phyloP scores from a whole-genome alignment of 768 basidiomycete species.

The Termitomyces sp. region DNA sequence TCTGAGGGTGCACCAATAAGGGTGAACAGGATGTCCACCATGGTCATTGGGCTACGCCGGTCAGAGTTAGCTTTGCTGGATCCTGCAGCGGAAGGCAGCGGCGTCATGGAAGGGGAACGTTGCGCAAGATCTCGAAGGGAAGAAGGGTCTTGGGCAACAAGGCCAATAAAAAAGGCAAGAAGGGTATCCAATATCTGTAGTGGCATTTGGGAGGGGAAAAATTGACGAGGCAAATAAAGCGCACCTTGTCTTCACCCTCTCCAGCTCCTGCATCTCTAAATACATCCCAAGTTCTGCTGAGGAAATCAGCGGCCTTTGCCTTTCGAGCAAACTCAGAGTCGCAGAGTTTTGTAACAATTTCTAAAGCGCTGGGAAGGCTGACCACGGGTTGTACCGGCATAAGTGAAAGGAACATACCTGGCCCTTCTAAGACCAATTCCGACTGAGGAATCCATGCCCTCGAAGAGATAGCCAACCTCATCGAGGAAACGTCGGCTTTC shows the following conservation, averaged over 20 bases:
- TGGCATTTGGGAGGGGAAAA: background rate
- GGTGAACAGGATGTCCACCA: slow-evolving; percentile 38
- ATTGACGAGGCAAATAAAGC: background rate
- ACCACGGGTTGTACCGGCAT: background rate
- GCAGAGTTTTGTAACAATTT: slow-evolving; percentile 70
- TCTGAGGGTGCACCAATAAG: slow-evolving; percentile 38
- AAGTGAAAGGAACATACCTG: slow-evolving; percentile 39
- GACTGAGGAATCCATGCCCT: slow-evolving; percentile 58
- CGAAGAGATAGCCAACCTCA: slow-evolving; percentile 81
- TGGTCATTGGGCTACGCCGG: slow-evolving; percentile 20
- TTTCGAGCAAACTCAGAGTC: slow-evolving; percentile 73
- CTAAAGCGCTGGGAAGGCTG: slow-evolving; percentile 51
- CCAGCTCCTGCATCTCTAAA: slow-evolving; percentile 56
- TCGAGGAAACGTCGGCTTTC: slow-evolving; percentile 77
- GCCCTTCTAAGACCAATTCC: slow-evolving; percentile 56
- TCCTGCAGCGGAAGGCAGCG: slow-evolving; percentile 5
- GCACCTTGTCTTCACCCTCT: slow-evolving; percentile 48
- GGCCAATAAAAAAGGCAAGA: slow-evolving; percentile 53
- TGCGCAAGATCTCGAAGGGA: slow-evolving; percentile 52
- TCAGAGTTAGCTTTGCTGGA: slow-evolving; percentile 7
- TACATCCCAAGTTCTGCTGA: slow-evolving; percentile 62
- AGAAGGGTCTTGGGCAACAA: slow-evolving; percentile 54
- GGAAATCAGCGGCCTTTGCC: slow-evolving; percentile 73
- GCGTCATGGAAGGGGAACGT: slow-evolving; percentile 15
- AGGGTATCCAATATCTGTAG: slow-evolving; percentile 60